Percentiles rank a stretch among this genome's conserved stretches.
Evolutionary conservation across 1,284 basidiomycete genomes (phyloP).

Genomic region (Rhodotorula sp.): DNA sequence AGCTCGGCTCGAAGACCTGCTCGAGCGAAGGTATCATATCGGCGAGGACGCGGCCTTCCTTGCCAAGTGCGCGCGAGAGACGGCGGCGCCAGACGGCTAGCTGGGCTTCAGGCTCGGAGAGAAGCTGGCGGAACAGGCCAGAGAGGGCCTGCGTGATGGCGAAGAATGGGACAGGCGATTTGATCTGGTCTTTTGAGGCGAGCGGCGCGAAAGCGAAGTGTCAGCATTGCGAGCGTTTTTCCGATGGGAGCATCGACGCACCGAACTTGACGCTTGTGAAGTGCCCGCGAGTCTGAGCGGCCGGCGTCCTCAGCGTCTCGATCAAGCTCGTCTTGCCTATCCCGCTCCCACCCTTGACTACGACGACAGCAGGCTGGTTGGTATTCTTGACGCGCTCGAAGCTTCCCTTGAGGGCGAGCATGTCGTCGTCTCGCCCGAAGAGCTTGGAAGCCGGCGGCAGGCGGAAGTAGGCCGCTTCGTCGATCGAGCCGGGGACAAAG

Average conservation of each 20-base stretch:
- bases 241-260: too few species aligned
- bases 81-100: conserved; percentile 33
- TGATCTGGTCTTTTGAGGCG: conserved; percentile 34
- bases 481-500: conserved; percentile 33
- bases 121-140: conserved; percentile 39
- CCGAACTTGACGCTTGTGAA: conserved; percentile 40
- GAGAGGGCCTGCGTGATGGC: conserved; percentile 39
- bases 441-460: conserved; percentile 33
- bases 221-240: too few species aligned
- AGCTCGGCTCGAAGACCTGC: conserved; percentile 31
- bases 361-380: conserved; percentile 15
- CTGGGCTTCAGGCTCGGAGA: conserved; percentile 31
- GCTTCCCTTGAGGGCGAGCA: conserved; percentile 12
- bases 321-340: conserved; percentile 40
- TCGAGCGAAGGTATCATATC: conserved; percentile 36
- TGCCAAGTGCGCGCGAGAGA: conserved; percentile 27
- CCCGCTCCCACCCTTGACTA: conserved; percentile 34
- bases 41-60: conserved; percentile 36
- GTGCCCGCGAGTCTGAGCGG: conserved; percentile 13
- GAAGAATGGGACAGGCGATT: conserved; percentile 41
- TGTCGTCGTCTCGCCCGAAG: conserved; percentile 32
- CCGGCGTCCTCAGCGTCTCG: conserved; percentile 33
- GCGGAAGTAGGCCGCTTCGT: conserved; percentile 37
- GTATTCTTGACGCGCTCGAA: conserved; percentile 27
- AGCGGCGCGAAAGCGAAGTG: too few species aligned